Evolutionary conservation across 306 rosid genomes (phyloP).

Genomic region (Vigna reflexopilosa): DNA sequence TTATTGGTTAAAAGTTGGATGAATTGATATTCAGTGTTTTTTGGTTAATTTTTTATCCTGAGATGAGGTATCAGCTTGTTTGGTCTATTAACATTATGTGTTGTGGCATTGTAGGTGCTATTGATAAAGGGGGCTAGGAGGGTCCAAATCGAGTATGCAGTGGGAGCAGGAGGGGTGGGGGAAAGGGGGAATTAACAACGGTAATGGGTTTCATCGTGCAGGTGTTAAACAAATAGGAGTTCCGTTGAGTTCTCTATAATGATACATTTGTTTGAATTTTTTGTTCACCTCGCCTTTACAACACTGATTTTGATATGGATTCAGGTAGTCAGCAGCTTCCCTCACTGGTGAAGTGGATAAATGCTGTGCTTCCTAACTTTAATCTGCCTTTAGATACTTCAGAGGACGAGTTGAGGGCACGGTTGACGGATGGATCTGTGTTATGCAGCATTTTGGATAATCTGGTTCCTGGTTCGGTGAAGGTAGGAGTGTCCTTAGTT

Average conservation of each 20-base stretch:
- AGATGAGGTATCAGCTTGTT: neutral
- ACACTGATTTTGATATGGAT: constrained; percentile 43
- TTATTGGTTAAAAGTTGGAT: neutral
- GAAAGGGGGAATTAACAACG: constrained; percentile 41
- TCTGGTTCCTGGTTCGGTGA: constrained; percentile 72
- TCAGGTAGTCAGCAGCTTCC: constrained; percentile 60
- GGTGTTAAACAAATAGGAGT: constrained; percentile 1
- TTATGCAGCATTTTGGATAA: constrained; percentile 77
- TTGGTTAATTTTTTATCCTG: neutral
- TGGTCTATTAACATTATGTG: constrained; percentile 12
- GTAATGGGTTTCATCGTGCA: constrained; percentile 49
- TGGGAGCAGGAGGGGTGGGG: constrained; percentile 56
- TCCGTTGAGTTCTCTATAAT: neutral
- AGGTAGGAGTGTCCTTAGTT: constrained; percentile 45
- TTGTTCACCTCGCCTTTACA: constrained; percentile 33
- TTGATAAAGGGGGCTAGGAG: constrained; percentile 42
- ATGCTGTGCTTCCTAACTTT: constrained; percentile 73
- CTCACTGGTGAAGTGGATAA: constrained; percentile 81
- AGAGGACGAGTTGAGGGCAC: constrained; percentile 74
- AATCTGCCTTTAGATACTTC: constrained; percentile 77
- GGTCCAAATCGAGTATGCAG: constrained; percentile 57
- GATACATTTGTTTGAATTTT: constrained; percentile 21
- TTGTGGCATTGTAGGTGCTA: constrained; percentile 40
- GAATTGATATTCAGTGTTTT: neutral
- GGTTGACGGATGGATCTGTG: constrained; percentile 79